A percentile compares a stretch with the other conserved stretches of the same genome.
Conservation (phyloP, 1,139 yeast species). For the Candida sojae region DNA sequence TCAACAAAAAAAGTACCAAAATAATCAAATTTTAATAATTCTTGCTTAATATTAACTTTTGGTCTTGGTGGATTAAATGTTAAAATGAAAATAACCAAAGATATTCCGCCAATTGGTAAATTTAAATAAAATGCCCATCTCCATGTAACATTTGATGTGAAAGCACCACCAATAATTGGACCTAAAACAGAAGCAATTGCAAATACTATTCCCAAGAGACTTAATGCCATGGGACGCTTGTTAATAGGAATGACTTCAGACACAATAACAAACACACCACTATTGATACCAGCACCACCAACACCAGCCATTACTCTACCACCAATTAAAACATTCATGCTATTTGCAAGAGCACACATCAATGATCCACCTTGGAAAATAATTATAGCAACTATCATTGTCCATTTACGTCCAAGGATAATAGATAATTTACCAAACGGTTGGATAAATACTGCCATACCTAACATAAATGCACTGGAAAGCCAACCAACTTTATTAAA, state of each 20-base stretch:
- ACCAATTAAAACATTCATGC: constrained; percentile 39
- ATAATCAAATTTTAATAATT: constrained; percentile 48
- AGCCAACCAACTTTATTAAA: constrained; percentile 63
- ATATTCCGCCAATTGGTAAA: constrained; percentile 40
- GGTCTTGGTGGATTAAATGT: constrained; percentile 38
- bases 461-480: constrained; percentile 56
- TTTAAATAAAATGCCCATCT: constrained; percentile 76
- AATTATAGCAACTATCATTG: constrained; percentile 34
- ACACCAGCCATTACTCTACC: constrained; percentile 39
- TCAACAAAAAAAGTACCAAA: constrained; percentile 46
- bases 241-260: constrained; percentile 33
- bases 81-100: constrained; percentile 24
- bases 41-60: constrained; percentile 23
- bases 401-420: constrained; percentile 46
- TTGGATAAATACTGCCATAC: constrained; percentile 37
- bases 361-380: constrained; percentile 41
- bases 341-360: constrained; percentile 37
- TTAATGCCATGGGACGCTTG: constrained; percentile 31
- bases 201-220: constrained; percentile 41
- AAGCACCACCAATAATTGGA: constrained; percentile 58
- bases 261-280: constrained; percentile 26
- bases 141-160: constrained; percentile 52
- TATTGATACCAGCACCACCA: constrained; percentile 36
- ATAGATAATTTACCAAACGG: constrained; percentile 46
- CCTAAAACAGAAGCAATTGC: constrained; percentile 54